Conservation (phyloP, 768 basidiomycete genomes). For the Boletus sensibilis region DNA sequence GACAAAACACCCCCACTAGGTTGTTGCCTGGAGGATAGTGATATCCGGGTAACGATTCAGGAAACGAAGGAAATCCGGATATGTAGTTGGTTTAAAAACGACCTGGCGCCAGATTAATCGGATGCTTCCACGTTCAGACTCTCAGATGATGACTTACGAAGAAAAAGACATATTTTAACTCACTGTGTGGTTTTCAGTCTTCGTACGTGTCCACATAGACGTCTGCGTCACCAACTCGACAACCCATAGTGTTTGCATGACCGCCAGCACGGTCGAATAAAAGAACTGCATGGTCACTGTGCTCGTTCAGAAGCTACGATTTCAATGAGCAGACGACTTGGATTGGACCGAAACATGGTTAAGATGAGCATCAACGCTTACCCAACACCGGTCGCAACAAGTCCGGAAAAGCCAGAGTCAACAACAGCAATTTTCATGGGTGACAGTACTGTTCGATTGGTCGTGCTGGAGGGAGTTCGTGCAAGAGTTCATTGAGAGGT, state of each 20-base stretch:
- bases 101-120: slow-evolving; percentile 42
- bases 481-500: background rate
- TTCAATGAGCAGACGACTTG: background rate
- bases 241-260: slow-evolving; percentile 73
- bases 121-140: background rate
- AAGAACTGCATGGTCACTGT: slow-evolving; percentile 73
- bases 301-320: slow-evolving; percentile 63
- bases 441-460: background rate
- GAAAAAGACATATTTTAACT: background rate
- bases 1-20: slow-evolving; percentile 63
- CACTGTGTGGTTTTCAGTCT: slow-evolving; percentile 28
- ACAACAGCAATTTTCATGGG: slow-evolving; percentile 60
- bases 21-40: slow-evolving; percentile 54
- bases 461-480: background rate
- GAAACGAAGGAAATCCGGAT: slow-evolving; percentile 78
- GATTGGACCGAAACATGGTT: background rate
- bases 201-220: slow-evolving; percentile 74
- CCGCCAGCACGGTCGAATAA: slow-evolving; percentile 71
- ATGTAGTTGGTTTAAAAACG: slow-evolving; percentile 73
- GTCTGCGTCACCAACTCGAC: slow-evolving; percentile 39
- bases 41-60: slow-evolving; percentile 49
- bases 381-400: slow-evolving; percentile 70
- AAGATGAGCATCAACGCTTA: slow-evolving; percentile 24
- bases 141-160: slow-evolving; percentile 42
- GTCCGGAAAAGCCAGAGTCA: slow-evolving; percentile 77